Conservation (phyloP, 768 basidiomycete genomes). For the Steccherinum ochraceum region DNA sequence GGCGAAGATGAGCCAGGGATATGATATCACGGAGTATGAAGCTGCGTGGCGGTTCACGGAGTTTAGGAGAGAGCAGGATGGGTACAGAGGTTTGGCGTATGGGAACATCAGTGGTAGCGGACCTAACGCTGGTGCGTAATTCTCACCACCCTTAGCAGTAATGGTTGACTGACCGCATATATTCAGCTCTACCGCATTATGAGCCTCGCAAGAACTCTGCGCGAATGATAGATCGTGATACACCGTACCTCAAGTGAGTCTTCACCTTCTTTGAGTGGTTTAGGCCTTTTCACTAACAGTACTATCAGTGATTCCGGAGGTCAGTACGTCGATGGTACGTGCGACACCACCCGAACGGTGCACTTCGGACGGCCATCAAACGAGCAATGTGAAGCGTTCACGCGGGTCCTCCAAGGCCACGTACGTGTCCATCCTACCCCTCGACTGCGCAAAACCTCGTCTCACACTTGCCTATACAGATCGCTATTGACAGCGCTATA, state of each 20-base stretch:
- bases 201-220: slow-evolving; percentile 64
- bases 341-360: slow-evolving; percentile 75
- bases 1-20: slow-evolving; percentile 64
- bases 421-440: slow-evolving; percentile 30
- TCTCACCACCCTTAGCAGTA: too few species aligned
- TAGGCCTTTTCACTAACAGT: slow-evolving; percentile 8
- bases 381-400: slow-evolving; percentile 89
- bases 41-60: slow-evolving; percentile 80
- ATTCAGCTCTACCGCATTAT: slow-evolving; percentile 85
- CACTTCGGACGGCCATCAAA: slow-evolving; percentile 84
- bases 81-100: slow-evolving; percentile 83
- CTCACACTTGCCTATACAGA: slow-evolving; percentile 39
- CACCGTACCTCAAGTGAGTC: slow-evolving; percentile 85
- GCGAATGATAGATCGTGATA: slow-evolving; percentile 66
- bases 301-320: slow-evolving; percentile 80
- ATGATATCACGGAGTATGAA: slow-evolving; percentile 88
- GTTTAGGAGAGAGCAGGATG: slow-evolving; percentile 61
- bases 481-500: slow-evolving; percentile 83
- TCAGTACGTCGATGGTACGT: slow-evolving; percentile 86
- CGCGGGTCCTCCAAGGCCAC: slow-evolving; percentile 93
- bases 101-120: slow-evolving; percentile 88
- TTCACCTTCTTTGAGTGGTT: background rate
- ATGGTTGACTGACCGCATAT: background rate
- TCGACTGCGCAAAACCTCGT: slow-evolving; percentile 8
- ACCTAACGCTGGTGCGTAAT: slow-evolving; percentile 63